phyloP scores from a whole-genome alignment of 2,329 filamentous ascomycete genomes.

The Trichoderma sp. region DNA sequence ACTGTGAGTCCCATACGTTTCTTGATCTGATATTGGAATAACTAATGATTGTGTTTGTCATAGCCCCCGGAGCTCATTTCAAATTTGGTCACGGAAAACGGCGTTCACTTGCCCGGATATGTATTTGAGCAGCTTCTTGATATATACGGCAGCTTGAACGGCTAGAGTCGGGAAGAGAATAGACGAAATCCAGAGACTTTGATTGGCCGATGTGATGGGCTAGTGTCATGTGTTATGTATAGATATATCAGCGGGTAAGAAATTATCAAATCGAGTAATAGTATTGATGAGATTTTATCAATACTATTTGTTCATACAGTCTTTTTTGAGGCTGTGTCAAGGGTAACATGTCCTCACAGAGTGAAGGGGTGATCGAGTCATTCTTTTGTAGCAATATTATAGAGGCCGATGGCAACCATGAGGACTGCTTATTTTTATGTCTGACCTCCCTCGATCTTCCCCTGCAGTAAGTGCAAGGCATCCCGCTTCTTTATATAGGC shows the following conservation, averaged over 20 bases:
- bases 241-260: not conserved
- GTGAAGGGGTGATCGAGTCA: not conserved
- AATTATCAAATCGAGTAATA: not conserved
- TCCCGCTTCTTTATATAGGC: not conserved
- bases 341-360: not conserved
- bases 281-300: not conserved
- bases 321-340: not conserved
- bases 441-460: not conserved
- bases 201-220: not conserved
- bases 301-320: not conserved
- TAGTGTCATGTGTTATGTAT: not conserved
- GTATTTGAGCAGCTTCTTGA: slow-evolving; percentile 73
- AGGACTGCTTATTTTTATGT: not conserved
- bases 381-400: not conserved
- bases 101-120: slow-evolving; percentile 70
- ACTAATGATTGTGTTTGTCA: not conserved
- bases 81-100: slow-evolving; percentile 75
- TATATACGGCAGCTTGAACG: slow-evolving; percentile 55
- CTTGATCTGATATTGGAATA: slow-evolving; percentile 28
- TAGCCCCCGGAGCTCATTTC: slow-evolving; percentile 70
- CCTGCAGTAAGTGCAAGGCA: not conserved
- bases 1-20: slow-evolving; percentile 53
- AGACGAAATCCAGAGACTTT: not conserved
- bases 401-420: not conserved
- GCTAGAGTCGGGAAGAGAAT: slow-evolving; percentile 32